Evolutionary conservation across 345 rosid species (phyloP).

Genomic region (Murraya paniculata): DNA sequence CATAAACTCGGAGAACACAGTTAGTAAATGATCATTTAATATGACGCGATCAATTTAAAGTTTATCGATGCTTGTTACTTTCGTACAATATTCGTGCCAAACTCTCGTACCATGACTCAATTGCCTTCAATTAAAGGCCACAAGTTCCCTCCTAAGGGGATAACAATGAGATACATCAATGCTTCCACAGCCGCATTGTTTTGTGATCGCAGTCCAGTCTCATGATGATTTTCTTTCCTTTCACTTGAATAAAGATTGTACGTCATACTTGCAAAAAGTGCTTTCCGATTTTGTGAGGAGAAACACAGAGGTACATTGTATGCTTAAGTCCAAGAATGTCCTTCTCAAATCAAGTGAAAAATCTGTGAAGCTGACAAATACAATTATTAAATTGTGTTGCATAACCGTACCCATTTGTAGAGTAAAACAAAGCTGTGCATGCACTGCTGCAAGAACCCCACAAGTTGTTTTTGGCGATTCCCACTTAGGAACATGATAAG

Average conservation of each 20-base stretch:
- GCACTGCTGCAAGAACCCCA: neutral
- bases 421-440: neutral
- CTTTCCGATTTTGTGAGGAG: neutral
- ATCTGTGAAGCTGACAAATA: neutral
- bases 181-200: neutral
- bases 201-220: neutral
- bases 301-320: neutral
- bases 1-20: too few species aligned
- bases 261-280: neutral
- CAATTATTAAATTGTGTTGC: neutral
- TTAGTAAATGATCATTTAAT: too few species aligned
- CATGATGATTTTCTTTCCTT: neutral
- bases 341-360: neutral
- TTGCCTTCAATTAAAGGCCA: neutral
- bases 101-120: neutral
- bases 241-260: neutral
- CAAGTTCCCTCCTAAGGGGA: neutral
- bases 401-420: neutral
- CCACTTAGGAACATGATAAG: neutral
- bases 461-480: neutral
- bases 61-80: neutral
- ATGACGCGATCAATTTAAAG: too few species aligned
- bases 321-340: neutral
- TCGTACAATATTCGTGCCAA: neutral
- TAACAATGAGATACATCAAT: neutral